Conservation (phyloP, 805 yeast species). For the Groenewaldozyma salmanticensis region DNA sequence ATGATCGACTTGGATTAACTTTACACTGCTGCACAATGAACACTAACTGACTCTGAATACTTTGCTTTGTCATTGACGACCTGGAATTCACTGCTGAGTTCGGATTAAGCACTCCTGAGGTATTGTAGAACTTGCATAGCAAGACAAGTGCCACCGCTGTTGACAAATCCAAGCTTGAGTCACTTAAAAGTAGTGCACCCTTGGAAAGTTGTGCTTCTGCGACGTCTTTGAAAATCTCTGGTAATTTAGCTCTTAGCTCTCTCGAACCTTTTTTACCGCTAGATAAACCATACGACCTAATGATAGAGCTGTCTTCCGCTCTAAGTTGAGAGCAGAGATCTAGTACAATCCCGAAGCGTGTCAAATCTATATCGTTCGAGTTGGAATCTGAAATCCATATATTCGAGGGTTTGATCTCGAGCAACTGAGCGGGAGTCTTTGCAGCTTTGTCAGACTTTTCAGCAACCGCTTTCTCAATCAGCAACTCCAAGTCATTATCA, state of each 20-base stretch:
- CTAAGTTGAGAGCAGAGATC: constrained; percentile 12
- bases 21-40: constrained; percentile 37
- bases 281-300: constrained; percentile 13
- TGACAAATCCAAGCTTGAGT: constrained; percentile 56
- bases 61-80: constrained; percentile 33
- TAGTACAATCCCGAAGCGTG: constrained; percentile 9
- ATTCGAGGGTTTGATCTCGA: constrained; percentile 6
- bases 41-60: constrained; percentile 48
- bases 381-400: constrained; percentile 8
- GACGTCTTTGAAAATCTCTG: constrained; percentile 30
- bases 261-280: constrained; percentile 57
- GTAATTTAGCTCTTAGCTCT: constrained; percentile 40
- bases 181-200: constrained; percentile 44
- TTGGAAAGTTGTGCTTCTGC: constrained; percentile 11
- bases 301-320: not conserved
- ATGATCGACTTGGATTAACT: constrained; percentile 68
- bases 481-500: constrained; percentile 11
- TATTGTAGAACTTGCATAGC: constrained; percentile 39
- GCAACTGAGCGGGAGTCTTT: not conserved
- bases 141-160: constrained; percentile 48
- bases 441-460: not conserved
- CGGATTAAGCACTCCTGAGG: constrained; percentile 32
- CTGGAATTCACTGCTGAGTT: constrained; percentile 2
- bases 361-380: not conserved
- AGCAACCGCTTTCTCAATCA: constrained; percentile 5